Percentiles rank a stretch among this genome's conserved stretches.
phyloP scores from a whole-genome alignment of 768 basidiomycete species.

The Pleurotus eryngii region DNA sequence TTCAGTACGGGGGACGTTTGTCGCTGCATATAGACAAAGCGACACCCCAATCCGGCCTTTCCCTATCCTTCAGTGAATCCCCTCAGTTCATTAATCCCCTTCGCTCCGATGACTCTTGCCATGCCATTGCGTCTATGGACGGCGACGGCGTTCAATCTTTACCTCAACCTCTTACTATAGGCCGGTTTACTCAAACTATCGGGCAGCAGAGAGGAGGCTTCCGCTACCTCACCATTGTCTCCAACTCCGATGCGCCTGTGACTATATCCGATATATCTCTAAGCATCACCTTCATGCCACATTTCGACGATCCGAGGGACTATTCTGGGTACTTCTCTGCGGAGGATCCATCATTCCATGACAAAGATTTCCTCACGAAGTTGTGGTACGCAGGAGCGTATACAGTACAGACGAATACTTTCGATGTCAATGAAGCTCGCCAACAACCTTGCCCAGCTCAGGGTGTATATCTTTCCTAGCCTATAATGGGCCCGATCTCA shows the following conservation, averaged over 20 bases:
- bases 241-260: constrained; percentile 32
- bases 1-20: constrained; percentile 29
- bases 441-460: constrained; percentile 25
- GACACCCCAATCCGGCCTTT: constrained; percentile 29
- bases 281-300: constrained; percentile 45
- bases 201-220: constrained; percentile 44
- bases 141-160: constrained; percentile 33
- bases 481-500: neutral
- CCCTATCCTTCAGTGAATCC: constrained; percentile 50
- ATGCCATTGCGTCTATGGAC: constrained; percentile 18
- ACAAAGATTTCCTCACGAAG: constrained; percentile 44
- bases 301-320: constrained; percentile 40
- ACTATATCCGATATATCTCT: constrained; percentile 41
- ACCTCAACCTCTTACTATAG: constrained; percentile 22
- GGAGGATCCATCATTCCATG: constrained; percentile 36
- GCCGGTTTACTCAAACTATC: constrained; percentile 30
- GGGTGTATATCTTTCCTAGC: neutral
- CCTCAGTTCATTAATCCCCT: constrained; percentile 41
- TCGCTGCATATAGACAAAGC: constrained; percentile 25
- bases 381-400: constrained; percentile 56
- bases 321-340: constrained; percentile 49
- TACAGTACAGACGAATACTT: constrained; percentile 49
- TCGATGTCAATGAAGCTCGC: constrained; percentile 32
- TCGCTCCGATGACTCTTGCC: constrained; percentile 40
- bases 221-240: constrained; percentile 42